These are phyloP conservation scores for Lyophyllum shimeji DNA, from an alignment of 768 basidiomycete genomes.

Conservation along the genomic window DNA sequence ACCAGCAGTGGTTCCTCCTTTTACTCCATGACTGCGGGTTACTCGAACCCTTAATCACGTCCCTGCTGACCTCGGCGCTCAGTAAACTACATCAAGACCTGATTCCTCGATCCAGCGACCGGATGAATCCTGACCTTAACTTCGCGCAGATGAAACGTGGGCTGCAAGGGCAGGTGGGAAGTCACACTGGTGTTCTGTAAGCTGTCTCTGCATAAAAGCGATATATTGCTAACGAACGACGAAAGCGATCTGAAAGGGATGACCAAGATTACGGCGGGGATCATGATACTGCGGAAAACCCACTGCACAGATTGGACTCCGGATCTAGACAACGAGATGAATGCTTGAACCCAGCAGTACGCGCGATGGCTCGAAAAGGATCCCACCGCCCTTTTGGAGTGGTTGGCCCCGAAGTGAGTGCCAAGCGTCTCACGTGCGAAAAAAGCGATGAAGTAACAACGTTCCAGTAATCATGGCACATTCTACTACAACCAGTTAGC, in stretches of 20 bases:
- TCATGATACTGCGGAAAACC: constrained; percentile 24
- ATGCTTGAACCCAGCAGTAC: constrained; percentile 51
- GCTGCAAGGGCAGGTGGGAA: constrained; percentile 37
- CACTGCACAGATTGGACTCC: constrained; percentile 53
- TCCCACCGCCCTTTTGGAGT: constrained; percentile 46
- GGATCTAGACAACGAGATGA: constrained; percentile 48
- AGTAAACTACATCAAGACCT: constrained; percentile 49
- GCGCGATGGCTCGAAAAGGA: constrained; percentile 55
- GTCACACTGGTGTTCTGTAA: constrained; percentile 56
- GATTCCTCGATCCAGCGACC: constrained; percentile 61
- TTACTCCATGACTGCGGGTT: constrained; percentile 45
- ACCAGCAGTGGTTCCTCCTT: constrained; percentile 32
- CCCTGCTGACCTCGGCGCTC: not conserved
- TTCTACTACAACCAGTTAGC: constrained; percentile 64
- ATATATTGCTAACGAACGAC: not conserved
- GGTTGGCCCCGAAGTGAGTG: constrained; percentile 47
- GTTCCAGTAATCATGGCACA: constrained; percentile 60
- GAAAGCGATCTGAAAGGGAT: constrained; percentile 57
- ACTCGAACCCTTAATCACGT: constrained; percentile 6
- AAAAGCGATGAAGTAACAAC: not conserved
- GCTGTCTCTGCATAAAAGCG: constrained; percentile 15
- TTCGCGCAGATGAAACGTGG: constrained; percentile 53
- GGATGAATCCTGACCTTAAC: constrained; percentile 66
- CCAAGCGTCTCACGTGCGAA: not conserved
- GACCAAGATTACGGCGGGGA: constrained; percentile 17